Conservation (phyloP, 768 basidiomycete species). For the Collybiopsis confluens region DNA sequence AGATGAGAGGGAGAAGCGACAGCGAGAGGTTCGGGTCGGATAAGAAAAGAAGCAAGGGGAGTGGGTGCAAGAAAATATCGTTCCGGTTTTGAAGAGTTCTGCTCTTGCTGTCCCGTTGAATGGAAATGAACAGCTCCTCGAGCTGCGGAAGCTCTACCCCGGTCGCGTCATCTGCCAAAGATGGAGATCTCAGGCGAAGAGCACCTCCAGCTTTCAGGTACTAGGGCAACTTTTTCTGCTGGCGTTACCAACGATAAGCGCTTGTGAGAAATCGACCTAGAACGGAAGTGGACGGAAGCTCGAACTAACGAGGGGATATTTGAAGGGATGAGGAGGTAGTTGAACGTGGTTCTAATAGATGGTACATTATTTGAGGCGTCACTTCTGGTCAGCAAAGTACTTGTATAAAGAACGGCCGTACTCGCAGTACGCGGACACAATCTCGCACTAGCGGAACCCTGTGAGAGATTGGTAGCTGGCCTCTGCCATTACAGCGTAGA, state of each 20-base stretch:
- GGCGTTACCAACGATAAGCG: neutral
- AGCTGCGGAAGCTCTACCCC: slow-evolving; percentile 14
- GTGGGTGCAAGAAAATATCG: neutral
- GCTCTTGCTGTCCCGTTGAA: neutral
- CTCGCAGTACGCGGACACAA: neutral
- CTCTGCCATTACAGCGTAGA: slow-evolving; percentile 17
- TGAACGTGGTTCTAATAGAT: neutral
- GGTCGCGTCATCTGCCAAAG: slow-evolving; percentile 17
- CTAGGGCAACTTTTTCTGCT: slow-evolving; percentile 11
- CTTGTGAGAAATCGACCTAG: slow-evolving; percentile 4
- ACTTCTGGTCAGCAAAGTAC: neutral
- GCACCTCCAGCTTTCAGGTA: slow-evolving; percentile 9
- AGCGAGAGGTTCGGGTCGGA: neutral
- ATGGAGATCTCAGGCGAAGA: too few species aligned
- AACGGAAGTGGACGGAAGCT: slow-evolving; percentile 5
- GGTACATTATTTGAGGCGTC: neutral
- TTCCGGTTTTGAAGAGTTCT: too few species aligned
- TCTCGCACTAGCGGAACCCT: neutral
- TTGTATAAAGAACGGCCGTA: neutral
- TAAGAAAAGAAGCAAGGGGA: neutral
- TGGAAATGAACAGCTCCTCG: neutral
- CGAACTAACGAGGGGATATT: neutral
- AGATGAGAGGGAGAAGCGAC: neutral
- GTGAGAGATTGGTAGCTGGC: neutral
- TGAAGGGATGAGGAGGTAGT: neutral